phyloP scores from a whole-genome alignment of 2,329 filamentous ascomycete genomes.

The Neodidymelliopsis sp. region DNA sequence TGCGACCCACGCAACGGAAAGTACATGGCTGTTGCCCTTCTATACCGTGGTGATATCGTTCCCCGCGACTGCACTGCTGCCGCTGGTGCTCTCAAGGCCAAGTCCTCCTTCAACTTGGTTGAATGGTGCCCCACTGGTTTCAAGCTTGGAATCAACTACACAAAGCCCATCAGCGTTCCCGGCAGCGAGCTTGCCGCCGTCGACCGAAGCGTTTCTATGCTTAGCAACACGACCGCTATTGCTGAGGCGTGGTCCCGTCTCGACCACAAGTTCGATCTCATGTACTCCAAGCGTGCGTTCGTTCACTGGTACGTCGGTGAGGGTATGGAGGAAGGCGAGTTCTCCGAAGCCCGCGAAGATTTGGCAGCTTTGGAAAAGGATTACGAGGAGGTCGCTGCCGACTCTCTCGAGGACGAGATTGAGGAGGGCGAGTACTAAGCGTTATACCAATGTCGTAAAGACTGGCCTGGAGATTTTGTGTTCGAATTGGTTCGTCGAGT shows the following conservation, averaged over 20 bases:
- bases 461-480: conserved; percentile 24
- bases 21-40: conserved; percentile 77
- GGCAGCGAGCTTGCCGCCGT: conserved; percentile 98
- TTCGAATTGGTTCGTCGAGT: conserved; percentile 19
- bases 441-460: conserved; percentile 35
- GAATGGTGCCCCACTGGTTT: conserved; percentile 80
- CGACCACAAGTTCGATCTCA: conserved; percentile 78
- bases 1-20: conserved; percentile 78
- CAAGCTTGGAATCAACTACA: conserved; percentile 80
- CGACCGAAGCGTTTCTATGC: conserved; percentile 89
- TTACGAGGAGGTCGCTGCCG: conserved; percentile 82
- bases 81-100: conserved; percentile 72
- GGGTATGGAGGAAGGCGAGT: conserved; percentile 92
- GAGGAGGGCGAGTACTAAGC: conserved; percentile 59
- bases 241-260: conserved; percentile 76
- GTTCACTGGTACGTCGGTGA: conserved; percentile 85
- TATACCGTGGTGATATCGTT: conserved; percentile 76
- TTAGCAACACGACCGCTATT: conserved; percentile 78
- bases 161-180: conserved; percentile 85
- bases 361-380: conserved; percentile 85
- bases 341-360: conserved; percentile 86
- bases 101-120: conserved; percentile 75
- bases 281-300: conserved; percentile 80
- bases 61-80: conserved; percentile 74
- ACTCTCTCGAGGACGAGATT: conserved; percentile 67